Conservation (phyloP, 208 protist species). For the Leishmania aethiopica region DNA sequence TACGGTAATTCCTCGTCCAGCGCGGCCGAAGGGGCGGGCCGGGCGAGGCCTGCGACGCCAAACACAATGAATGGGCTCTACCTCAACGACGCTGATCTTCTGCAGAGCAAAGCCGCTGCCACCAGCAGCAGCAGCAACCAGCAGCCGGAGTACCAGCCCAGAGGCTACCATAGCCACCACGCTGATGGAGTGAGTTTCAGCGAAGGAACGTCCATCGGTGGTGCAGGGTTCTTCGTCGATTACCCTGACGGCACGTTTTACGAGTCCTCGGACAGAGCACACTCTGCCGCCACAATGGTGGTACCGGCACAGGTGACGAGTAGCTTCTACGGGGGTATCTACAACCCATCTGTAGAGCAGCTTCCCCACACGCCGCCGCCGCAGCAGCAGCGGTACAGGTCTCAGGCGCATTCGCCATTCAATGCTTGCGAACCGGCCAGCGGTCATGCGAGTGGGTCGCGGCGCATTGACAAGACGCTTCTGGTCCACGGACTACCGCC, state of each 20-base stretch:
- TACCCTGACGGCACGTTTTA: conserved; percentile 11
- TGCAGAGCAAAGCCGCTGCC: background rate
- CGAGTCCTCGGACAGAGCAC: conserved; percentile 5
- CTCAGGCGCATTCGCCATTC: background rate
- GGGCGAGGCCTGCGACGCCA: background rate
- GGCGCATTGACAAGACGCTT: background rate
- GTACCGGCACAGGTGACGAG: conserved; percentile 13
- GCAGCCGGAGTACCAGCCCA: conserved; percentile 1
- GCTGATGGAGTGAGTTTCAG: background rate
- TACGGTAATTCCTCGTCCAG: background rate
- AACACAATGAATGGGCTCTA: background rate
- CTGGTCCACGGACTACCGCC: background rate
- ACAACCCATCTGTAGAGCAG: conserved; percentile 5
- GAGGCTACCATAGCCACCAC: background rate
- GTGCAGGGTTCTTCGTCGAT: background rate
- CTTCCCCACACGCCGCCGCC: background rate
- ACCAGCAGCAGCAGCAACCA: background rate
- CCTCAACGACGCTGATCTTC: conserved; percentile 5
- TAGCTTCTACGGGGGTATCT: conserved; percentile 23
- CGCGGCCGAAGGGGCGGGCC: background rate
- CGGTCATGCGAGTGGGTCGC: background rate
- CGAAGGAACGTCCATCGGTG: background rate
- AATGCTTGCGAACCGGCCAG: background rate
- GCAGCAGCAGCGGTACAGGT: background rate
- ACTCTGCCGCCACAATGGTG: conserved; percentile 8